Evolutionary conservation across 192 early-diverging fungal species (phyloP).

Genomic region (Dimargaris verticillata): DNA sequence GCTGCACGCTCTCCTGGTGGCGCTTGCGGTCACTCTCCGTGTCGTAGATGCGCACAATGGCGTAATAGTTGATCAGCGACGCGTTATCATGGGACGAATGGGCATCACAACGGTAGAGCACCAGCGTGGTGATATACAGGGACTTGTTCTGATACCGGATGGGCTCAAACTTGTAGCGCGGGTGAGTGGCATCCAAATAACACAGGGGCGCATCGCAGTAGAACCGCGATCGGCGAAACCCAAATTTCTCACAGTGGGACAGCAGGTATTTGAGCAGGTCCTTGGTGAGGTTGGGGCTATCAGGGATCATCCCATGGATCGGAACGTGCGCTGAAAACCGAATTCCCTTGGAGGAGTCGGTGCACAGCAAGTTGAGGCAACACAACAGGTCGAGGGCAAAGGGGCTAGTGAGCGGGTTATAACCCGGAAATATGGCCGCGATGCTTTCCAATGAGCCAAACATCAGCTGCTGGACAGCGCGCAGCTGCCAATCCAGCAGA

Average conservation of each 20-base stretch:
- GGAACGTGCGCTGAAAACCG: slow-evolving; percentile 6
- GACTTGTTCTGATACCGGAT: slow-evolving; percentile 5
- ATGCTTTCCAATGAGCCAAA: neutral
- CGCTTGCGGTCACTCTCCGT: slow-evolving; percentile 6
- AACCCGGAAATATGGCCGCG: neutral
- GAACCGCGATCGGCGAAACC: neutral
- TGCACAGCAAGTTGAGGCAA: neutral
- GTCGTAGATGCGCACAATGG: slow-evolving; percentile 8
- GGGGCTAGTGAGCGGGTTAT: neutral
- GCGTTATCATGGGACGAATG: neutral
- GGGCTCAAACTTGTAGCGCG: slow-evolving; percentile 1
- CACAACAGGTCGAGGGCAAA: slow-evolving; percentile 1
- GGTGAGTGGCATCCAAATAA: neutral
- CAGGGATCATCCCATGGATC: neutral
- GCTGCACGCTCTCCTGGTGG: neutral
- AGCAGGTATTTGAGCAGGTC: neutral
- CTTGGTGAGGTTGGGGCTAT: neutral
- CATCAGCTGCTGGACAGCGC: slow-evolving; percentile 17
- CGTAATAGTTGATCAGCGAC: neutral
- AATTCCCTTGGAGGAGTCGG: neutral
- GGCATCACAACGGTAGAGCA: neutral
- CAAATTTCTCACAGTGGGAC: neutral
- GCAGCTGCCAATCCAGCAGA: slow-evolving; percentile 33
- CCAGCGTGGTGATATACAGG: slow-evolving; percentile 2
- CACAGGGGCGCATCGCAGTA: neutral